Conservation (phyloP, 176 grass and related monocot genomes). For the Paspalum vaginatum region DNA sequence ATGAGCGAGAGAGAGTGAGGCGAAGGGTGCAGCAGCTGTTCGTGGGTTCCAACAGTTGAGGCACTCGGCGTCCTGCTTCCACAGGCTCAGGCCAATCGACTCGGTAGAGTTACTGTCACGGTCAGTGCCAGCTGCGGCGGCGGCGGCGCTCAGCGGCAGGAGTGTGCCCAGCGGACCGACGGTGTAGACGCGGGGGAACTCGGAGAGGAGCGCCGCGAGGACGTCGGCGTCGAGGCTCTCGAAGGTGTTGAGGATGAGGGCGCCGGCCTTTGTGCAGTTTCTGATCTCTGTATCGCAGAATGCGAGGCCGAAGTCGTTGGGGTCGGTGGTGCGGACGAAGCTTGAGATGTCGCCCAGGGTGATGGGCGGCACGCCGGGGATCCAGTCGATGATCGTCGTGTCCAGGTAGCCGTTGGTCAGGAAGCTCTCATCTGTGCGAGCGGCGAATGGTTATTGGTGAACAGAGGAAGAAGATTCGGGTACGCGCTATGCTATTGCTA, state of each 20-base stretch:
- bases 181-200: not conserved
- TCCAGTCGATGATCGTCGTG: not conserved
- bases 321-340: not conserved
- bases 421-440: not conserved
- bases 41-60: too few species aligned
- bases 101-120: not conserved
- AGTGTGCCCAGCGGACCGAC: not conserved
- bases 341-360: not conserved
- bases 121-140: too few species aligned
- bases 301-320: not conserved
- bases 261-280: not conserved
- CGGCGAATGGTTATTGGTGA: too few species aligned
- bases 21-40: too few species aligned
- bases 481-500: not conserved
- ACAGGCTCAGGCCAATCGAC: not conserved
- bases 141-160: not conserved
- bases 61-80: conserved; percentile 24
- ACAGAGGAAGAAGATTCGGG: not conserved
- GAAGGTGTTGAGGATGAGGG: not conserved
- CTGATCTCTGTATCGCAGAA: not conserved
- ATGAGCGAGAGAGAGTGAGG: too few species aligned
- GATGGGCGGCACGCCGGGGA: not conserved
- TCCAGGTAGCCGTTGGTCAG: not conserved
- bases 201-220: not conserved
- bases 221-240: not conserved